These are phyloP conservation scores for Chaetomium cochliodes DNA, from an alignment of 495 filamentous ascomycete species.

Conservation along the genomic window DNA sequence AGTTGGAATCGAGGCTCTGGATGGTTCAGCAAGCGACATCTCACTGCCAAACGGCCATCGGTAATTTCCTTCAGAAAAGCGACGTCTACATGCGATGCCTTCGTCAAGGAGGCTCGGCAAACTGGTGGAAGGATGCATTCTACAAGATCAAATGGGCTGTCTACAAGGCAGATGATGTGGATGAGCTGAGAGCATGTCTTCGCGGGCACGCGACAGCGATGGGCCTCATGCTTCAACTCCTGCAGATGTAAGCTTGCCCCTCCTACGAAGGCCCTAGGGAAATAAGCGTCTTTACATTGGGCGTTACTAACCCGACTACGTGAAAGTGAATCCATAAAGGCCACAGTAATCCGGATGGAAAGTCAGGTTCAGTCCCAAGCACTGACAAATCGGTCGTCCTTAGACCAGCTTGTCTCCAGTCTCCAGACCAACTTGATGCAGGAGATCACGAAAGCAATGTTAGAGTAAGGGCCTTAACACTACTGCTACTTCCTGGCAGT, in stretches of 20 bases:
- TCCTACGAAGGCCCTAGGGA: background rate
- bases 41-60: background rate
- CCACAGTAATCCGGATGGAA: background rate
- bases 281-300: background rate
- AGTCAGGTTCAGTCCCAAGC: background rate
- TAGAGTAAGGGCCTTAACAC: background rate
- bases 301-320: background rate
- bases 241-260: background rate
- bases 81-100: background rate
- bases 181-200: background rate
- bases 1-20: background rate
- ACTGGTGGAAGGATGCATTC: background rate
- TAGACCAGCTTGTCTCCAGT: background rate
- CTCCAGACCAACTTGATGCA: background rate
- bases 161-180: background rate
- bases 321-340: background rate
- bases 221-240: background rate
- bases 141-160: conserved; percentile 5
- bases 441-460: background rate
- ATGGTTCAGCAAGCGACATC: background rate
- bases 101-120: background rate
- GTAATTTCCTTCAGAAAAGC: background rate
- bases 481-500: background rate
- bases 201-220: background rate
- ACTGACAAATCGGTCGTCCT: background rate